Evolutionary conservation across 2,329 filamentous ascomycete genomes (phyloP).

Genomic region (Aspergillus sp.): DNA sequence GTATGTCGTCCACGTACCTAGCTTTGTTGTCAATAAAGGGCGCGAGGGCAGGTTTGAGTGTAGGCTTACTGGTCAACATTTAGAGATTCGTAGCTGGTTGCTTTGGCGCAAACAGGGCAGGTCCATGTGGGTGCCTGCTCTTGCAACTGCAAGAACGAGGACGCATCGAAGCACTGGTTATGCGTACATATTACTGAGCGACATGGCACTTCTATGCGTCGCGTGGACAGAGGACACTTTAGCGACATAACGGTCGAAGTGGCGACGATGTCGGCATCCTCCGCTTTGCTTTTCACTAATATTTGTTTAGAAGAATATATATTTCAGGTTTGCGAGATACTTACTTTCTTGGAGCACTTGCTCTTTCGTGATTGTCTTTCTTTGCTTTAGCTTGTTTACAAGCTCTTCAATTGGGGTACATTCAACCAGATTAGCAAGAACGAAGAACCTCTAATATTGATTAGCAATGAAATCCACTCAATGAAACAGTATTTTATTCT

Average conservation of each 20-base stretch:
- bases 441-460: conserved; percentile 66
- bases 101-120: conserved; percentile 92
- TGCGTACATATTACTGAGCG: conserved; percentile 81
- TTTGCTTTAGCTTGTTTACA: conserved; percentile 66
- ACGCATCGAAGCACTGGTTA: conserved; percentile 93
- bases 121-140: conserved; percentile 96
- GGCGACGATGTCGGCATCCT: conserved; percentile 86
- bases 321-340: not conserved
- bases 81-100: conserved; percentile 77
- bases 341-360: conserved; percentile 83
- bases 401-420: conserved; percentile 73
- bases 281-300: conserved; percentile 76
- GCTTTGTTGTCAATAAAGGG: conserved; percentile 16
- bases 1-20: conserved; percentile 86
- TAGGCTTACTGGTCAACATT: conserved; percentile 79
- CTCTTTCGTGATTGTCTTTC: conserved; percentile 76
- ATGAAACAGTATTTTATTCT: conserved; percentile 29
- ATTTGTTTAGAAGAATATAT: not conserved
- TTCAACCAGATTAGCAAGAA: conserved; percentile 76
- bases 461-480: not conserved
- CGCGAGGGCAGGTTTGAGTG: not conserved
- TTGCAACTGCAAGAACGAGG: conserved; percentile 88
- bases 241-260: conserved; percentile 88
- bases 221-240: conserved; percentile 88
- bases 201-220: conserved; percentile 78